Evolutionary conservation across 805 yeast species (phyloP), one percentile per base, ranked within the genome.

Genomic region (Candida morakotiae): DNA sequence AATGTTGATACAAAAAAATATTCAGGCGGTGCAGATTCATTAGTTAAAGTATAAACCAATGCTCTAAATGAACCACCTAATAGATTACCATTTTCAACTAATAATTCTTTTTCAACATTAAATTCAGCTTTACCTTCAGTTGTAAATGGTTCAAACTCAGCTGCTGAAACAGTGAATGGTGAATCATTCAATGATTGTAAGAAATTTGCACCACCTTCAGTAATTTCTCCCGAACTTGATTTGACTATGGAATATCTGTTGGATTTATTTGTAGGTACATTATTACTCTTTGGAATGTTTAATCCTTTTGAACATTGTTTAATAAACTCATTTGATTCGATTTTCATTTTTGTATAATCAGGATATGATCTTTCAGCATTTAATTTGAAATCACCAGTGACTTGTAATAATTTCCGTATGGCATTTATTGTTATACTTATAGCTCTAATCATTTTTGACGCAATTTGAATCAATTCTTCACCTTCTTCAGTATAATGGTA

Each of bases 1-100:
- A 88, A 85, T 0, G 93, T 77, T 0, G 93, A 77, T 2, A 77
- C 68, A 41, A 82, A 77, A 50, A 83, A 80, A 40, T 77, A 77
- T 40, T 78, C 84, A 2, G 87, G 83, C 11, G 81, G 79, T 1
- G 71, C 55, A 24, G 60, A 42, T 49, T 83, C 91, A 55, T 83
- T 82, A 0, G 89, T 83, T 34, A 83, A 58, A 17, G 84, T 67
- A 47, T 67, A 73, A 3, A 84, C 75, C 39, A 84, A 63, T 0
- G 87, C 84, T 45, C 78, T 74, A 54, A 83, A 81, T 0, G 89
- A 81, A 2, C 85, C 83, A 10, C 89, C 91, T 31, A 81, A 53
- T 16, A 83, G 55, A 35, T 67, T 69, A 1, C 77, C 78, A 26
- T 70, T 71, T 46, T 75, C 79, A 31, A 73, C 65, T 31, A 77